Base-by-base conservation (phyloP, 192 early-diverging fungal genomes). In the Entrophospora sp. region DNA sequence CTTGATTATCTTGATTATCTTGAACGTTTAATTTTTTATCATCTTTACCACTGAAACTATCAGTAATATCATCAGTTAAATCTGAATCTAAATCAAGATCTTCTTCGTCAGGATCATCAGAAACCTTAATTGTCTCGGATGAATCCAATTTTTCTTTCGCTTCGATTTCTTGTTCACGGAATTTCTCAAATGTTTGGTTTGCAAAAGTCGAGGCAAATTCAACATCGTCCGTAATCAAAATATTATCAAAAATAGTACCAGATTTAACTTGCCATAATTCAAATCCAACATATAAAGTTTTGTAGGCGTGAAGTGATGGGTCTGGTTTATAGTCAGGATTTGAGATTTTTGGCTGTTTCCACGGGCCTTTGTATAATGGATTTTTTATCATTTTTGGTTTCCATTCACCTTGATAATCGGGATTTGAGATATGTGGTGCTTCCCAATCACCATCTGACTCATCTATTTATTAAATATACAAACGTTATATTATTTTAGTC, bases 381-480 rank as follows among this genome's bases (percentile, higher is more conserved):
- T 98, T 97, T 62, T 82, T 71, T 60, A 92, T 96, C 74, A 77
- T 75, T 43, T 89, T 88, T 49, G 87, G 77, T 64, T 74, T 77
- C 94, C 94, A 98, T 71, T 82, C 75, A 24, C 93, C 93, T 74
- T 84, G 81, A 75, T 83, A 95, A 31, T 90, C 88, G 43, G 94
- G 93, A 83, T 95, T 98, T 42, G 84, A 67, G 46, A 96, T 75
- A 61, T 85, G 74, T 20, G 94, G 92, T 22, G 96, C 82, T 73
- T 89, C 89, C 93, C 94, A 98, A 24, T 94, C 93, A 64, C 96
- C 96, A 76, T 98, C 95, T 78, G 92, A 85, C 61, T 97, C 95
- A 64, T 91, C 61, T 63, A 10, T 14, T 46, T 0, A 48, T 25
- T 34, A 30, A 63, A 36, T 34, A 46, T 48, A 37, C 5, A 0